phyloP scores from a whole-genome alignment of 768 basidiomycete genomes.

The Pleurotus ostreatus region DNA sequence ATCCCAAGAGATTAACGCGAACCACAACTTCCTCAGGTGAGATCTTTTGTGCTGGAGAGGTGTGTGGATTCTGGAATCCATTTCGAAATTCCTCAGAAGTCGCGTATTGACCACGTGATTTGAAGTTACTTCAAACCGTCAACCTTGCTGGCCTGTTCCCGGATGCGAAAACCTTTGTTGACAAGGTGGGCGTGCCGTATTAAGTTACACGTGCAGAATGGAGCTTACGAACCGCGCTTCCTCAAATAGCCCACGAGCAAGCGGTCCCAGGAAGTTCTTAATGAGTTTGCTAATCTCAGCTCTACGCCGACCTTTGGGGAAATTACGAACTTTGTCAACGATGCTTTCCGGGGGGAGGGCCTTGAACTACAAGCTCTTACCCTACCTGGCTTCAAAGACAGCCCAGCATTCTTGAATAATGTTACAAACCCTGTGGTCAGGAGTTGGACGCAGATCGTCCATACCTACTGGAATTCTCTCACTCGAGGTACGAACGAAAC shows the following conservation, averaged over 20 bases:
- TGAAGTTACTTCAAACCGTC: conserved; percentile 78
- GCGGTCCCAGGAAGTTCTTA: conserved; percentile 58
- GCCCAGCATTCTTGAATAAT: conserved; percentile 66
- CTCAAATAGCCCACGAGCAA: conserved; percentile 68
- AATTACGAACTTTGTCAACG: conserved; percentile 66
- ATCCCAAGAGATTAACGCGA: background rate
- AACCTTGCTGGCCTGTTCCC: conserved; percentile 70
- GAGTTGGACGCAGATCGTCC: conserved; percentile 75
- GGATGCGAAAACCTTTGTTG: conserved; percentile 88
- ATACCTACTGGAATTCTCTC: conserved; percentile 81
- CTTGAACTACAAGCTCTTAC: conserved; percentile 66
- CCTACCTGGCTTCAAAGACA: conserved; percentile 57
- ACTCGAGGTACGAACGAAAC: conserved; percentile 72
- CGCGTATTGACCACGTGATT: conserved; percentile 12
- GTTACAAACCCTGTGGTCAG: conserved; percentile 66
- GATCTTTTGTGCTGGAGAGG: conserved; percentile 79
- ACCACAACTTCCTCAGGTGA: conserved; percentile 33
- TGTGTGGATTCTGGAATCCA: conserved; percentile 28
- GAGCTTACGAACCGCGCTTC: background rate
- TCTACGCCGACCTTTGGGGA: conserved; percentile 53
- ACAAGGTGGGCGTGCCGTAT: conserved; percentile 39
- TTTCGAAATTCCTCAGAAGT: conserved; percentile 7
- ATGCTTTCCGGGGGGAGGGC: conserved; percentile 81
- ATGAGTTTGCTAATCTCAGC: conserved; percentile 56
- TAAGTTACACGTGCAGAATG: no score